Base-by-base conservation (phyloP, 179 eudicot genomes). In the Carnegiea gigantea region DNA sequence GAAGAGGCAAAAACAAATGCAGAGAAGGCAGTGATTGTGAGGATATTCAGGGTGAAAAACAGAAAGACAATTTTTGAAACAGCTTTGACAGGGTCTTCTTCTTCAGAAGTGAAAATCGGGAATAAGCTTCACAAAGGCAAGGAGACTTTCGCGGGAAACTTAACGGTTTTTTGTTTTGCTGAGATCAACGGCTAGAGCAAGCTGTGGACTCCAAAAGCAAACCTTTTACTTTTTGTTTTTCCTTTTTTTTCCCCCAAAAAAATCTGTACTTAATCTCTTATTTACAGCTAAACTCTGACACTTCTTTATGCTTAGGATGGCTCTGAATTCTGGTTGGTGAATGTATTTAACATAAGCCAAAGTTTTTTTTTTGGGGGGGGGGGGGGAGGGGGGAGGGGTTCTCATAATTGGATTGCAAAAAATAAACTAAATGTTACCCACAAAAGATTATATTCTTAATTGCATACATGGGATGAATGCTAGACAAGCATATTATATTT, bases 121-220 rank as follows among this genome's bases (percentile, higher is more conserved):
- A 51, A 51, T 51, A 13, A 51, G 57, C 18, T 67, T 59, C 74
- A 51, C n/a, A 65, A 84, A 60, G 71, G 38, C 9, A 67, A 44
- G 87, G 90, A 87, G 89, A 51, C 77, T 82, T 86, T 81, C 88
- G 81, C 88, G 90, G 89, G 73, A 70, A 73, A 21, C 28, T 23
- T 80, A 64, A 80, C 81, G 13, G 51, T 72, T 80, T 80, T 82
- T 76, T 82, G n/a, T 71, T 59, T 46, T 71, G n/a, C 36, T 24
- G 40, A 5, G n/a, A 78, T 82, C 18, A 85, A 81, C 68, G 48
- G 76, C 38, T 54, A 77, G 21, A 15, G 24, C 18, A 6, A 62
- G 2, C 68, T 62, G 12, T 21, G 7, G 7, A 9, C 68, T 9
- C 28, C n/a, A 12, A 62, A n/a, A 26, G n/a, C 8, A 21, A 67